phyloP scores from a whole-genome alignment of 805 yeast genomes.

The Starmerella apis region DNA sequence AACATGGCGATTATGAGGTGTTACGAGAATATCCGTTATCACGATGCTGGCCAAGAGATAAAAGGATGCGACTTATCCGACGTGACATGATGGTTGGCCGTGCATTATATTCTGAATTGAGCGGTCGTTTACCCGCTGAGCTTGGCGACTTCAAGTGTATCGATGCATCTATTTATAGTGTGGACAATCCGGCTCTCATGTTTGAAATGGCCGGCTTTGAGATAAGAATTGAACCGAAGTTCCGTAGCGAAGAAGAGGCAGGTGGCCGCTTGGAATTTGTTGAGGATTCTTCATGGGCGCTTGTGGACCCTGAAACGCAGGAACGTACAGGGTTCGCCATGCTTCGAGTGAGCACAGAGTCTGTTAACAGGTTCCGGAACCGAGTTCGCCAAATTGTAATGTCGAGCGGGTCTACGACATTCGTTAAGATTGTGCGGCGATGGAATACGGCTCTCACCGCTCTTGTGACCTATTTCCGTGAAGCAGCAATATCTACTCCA shows the following conservation, averaged over 20 bases:
- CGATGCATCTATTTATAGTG: slow-evolving; percentile 79
- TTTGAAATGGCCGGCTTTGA: slow-evolving; percentile 95
- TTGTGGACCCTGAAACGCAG: slow-evolving; percentile 56
- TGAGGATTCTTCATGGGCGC: slow-evolving; percentile 83
- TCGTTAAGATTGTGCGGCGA: slow-evolving; percentile 83
- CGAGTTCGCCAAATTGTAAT: slow-evolving; percentile 79
- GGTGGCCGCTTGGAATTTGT: slow-evolving; percentile 26
- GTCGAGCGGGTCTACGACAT: slow-evolving; percentile 93
- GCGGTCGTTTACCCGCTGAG: slow-evolving; percentile 66
- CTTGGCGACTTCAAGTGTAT: slow-evolving; percentile 69
- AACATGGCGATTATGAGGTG: slow-evolving; percentile 33
- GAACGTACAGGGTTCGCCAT: slow-evolving; percentile 85
- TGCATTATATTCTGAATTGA: slow-evolving; percentile 85
- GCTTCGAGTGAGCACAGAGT: slow-evolving; percentile 71
- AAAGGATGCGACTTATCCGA: slow-evolving; percentile 80
- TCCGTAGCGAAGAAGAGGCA: slow-evolving; percentile 41
- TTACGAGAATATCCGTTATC: slow-evolving; percentile 10
- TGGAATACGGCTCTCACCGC: slow-evolving; percentile 92
- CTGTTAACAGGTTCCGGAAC: slow-evolving; percentile 68
- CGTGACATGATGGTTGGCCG: slow-evolving; percentile 86
- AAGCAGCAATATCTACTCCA: slow-evolving; percentile 80
- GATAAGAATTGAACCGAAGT: slow-evolving; percentile 71
- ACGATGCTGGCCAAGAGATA: slow-evolving; percentile 87
- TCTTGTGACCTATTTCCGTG: slow-evolving; percentile 80
- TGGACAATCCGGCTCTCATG: slow-evolving; percentile 77